Conservation (phyloP, 805 yeast genomes). For the Teunomyces gatunensis region DNA sequence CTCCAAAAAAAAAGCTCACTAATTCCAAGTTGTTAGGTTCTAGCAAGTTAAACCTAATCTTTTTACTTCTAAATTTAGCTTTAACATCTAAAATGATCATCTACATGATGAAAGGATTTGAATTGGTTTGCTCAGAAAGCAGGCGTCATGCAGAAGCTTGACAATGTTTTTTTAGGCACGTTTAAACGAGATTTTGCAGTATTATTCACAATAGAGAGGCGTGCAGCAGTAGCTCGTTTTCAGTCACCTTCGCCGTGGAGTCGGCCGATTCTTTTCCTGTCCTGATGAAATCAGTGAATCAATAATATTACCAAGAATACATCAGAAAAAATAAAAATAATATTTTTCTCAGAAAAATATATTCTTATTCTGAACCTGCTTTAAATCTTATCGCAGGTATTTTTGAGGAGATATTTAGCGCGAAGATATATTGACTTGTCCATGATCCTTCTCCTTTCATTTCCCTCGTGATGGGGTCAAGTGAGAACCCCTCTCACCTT, state of each 20-base stretch:
- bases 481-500: background rate
- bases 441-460: background rate
- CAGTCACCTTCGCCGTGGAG: background rate
- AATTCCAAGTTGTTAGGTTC: background rate
- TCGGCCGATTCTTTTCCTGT: background rate
- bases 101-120: background rate
- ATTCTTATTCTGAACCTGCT: background rate
- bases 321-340: background rate
- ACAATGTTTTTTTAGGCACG: background rate
- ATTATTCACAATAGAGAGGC: background rate
- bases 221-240: background rate
- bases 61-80: background rate
- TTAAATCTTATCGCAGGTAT: background rate
- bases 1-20: background rate
- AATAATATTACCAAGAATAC: background rate
- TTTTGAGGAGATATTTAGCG: background rate
- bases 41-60: background rate
- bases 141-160: background rate
- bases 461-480: background rate
- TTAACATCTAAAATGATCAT: background rate
- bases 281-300: background rate
- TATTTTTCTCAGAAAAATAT: background rate
- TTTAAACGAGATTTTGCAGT: background rate
- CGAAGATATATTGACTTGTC: background rate
- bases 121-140: background rate